Percentiles rank a stretch among this genome's conserved stretches.
phyloP scores from a whole-genome alignment of 2,329 filamentous ascomycete species.

The Ceratocystis alfenasii region DNA sequence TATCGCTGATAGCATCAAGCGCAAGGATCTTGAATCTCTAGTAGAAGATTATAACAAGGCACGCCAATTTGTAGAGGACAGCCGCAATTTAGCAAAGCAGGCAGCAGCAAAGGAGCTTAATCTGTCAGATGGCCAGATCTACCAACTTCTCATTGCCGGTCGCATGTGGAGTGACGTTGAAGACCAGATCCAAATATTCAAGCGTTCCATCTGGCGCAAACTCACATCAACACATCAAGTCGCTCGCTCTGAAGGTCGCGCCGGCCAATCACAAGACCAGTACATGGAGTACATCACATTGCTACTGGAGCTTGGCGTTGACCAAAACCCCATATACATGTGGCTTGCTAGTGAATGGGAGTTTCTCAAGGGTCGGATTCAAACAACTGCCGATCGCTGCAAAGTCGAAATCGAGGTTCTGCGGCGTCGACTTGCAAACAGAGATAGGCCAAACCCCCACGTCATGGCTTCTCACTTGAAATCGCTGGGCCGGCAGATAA shows the following conservation, averaged over 20 bases:
- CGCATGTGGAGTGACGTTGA: slow-evolving; percentile 94
- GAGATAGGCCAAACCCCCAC: slow-evolving; percentile 57
- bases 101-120: slow-evolving; percentile 36
- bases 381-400: slow-evolving; percentile 66
- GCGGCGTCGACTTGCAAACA: slow-evolving; percentile 63
- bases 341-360: slow-evolving; percentile 89
- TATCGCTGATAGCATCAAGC: slow-evolving; percentile 73
- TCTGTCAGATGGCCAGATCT: slow-evolving; percentile 66
- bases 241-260: slow-evolving; percentile 38
- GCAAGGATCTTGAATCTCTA: slow-evolving; percentile 78
- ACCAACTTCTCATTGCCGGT: slow-evolving; percentile 76
- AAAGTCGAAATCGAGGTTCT: slow-evolving; percentile 87
- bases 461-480: slow-evolving; percentile 64
- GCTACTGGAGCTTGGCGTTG: slow-evolving; percentile 83
- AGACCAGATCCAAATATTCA: slow-evolving; percentile 73
- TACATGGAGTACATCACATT: slow-evolving; percentile 85
- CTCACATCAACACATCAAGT: slow-evolving; percentile 56
- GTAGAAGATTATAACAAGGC: slow-evolving; percentile 79
- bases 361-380: slow-evolving; percentile 76
- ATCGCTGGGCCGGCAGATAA: slow-evolving; percentile 54
- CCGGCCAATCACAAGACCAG: slow-evolving; percentile 56
- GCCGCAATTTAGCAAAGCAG: slow-evolving; percentile 53
- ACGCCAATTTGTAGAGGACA: slow-evolving; percentile 69
- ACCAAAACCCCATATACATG: slow-evolving; percentile 92
- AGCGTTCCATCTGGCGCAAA: slow-evolving; percentile 76